Evolutionary conservation across 441 rosid genomes (phyloP), one percentile per base, ranked within the genome.

Genomic region (Gossypium laxum): DNA sequence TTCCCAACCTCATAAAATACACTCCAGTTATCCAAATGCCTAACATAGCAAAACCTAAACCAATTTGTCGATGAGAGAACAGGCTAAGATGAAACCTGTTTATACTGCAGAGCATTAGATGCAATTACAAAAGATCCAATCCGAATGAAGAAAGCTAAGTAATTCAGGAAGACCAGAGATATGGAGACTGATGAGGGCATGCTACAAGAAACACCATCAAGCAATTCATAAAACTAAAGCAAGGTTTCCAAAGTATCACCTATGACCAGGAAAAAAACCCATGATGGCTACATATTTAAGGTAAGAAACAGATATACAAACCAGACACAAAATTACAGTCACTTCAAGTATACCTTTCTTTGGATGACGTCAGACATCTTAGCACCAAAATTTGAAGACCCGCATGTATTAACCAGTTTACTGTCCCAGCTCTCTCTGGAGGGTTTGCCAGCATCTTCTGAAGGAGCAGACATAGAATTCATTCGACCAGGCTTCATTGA

Each of bases 291-390:
- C 34, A 12, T 59, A 43, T 45, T 43, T 3, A 43, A 4, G 68
- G 52, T 43, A 21, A 43, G 14, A 64, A n/a, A 4, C 24, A 59
- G 51, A 43, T 43, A 19, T n/a, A 61, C 2, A 45, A 59, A 2
- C 34, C 52, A 43, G 12, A 45, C 5, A 18, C 17, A 66, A 5
- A 72, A 69, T 43, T 41, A 17, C 12, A 54, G 76, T 12, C 67
- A 41, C 19, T 15, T 57, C 57, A 58, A 11, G 18, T 18, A 21
- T 86, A 95, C 99, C 96, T 90, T 88, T 84, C 90, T 89, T 76
- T 88, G 99, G 74, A 92, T 81, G 74, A 72, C 78, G 62, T 89
- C 97, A 54, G 99, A 84, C 92, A 92, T 88, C 87, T 84, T 85
- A 41, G 82, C 68, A 67, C 87, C 88, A 75, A 80, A 67, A 74